phyloP scores from a whole-genome alignment of 352 stramenopile species.

The Globisporangium cystogenes region DNA sequence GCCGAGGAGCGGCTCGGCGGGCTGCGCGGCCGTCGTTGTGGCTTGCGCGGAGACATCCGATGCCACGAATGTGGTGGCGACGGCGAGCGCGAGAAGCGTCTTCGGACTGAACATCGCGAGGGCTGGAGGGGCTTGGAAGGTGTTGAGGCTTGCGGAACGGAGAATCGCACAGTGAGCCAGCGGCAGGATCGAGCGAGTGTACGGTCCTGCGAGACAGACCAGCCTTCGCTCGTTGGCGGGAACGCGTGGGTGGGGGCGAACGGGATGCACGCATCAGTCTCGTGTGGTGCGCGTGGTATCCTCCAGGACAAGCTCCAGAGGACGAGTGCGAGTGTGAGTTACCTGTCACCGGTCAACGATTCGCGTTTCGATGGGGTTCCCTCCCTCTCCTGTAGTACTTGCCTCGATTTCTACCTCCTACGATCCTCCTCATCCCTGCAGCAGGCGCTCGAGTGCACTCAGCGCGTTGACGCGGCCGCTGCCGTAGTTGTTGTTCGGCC shows the following conservation, averaged over 20 bases:
- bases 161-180: not conserved
- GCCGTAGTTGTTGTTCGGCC: constrained; percentile 23
- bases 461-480: constrained; percentile 19
- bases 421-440: not conserved
- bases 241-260: not conserved
- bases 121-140: not conserved
- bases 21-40: not conserved
- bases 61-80: constrained; percentile 6
- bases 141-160: not conserved
- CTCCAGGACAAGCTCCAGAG: too few relatives aligned
- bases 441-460: constrained; percentile 6
- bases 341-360: not conserved
- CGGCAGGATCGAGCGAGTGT: not conserved
- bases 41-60: constrained; percentile 1
- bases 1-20: constrained; percentile 14
- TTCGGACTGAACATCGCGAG: constrained; percentile 18
- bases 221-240: not conserved
- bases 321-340: not conserved
- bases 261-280: too few relatives aligned
- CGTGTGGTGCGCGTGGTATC: too few relatives aligned
- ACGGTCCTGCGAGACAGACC: too few relatives aligned
- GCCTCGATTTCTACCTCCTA: too few relatives aligned
- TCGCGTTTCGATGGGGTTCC: not conserved
- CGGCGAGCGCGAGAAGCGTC: constrained; percentile 6
- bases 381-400: not conserved